Base-by-base conservation (phyloP, 2,329 filamentous ascomycete genomes). In the Zalaria sp. region DNA sequence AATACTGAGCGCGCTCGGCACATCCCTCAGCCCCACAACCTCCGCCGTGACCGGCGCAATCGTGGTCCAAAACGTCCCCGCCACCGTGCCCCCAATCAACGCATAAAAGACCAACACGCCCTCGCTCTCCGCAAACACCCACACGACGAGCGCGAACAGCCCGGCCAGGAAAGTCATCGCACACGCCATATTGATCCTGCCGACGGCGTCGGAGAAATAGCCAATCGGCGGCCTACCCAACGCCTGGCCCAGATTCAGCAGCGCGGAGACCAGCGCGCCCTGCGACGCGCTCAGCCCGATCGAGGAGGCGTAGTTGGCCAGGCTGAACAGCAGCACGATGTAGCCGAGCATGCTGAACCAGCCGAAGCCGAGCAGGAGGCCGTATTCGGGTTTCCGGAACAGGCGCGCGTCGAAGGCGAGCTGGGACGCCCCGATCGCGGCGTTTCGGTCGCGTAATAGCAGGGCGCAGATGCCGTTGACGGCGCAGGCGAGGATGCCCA, bases 271-370 rank as follows among this genome's bases (percentile, higher is more conserved):
- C 10, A 86, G 66, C 0, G 78, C 77, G 5, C 80, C 83, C 53
- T 88, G 77, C 4, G 72, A 68, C 2, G 81, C 66, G 1, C 69
- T 68, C 27, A 87, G 70, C 1, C 83, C 83, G 35, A 87, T 73
- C 4, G 69, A 71, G 43, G 73, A 69, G 32, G 79, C 79, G 53
- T 86, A 89, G 55, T 80, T 83, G 9, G 83, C 77, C 37, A 88
- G 63, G 7, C 76, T 81, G 59, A 87, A 89, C 36, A 87, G 70
- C n/a, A 87, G 68, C 4, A 85, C 79, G 26, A 83, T 70, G 51
- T 89, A 89, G 4, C 72, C 81, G 9, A 89, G 62, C 62, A 88
- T 75, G 45, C 72, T 78, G 47, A 88, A 77, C 58, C 78, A 76
- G 5, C 79, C 79, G 66, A 79, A 91, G 2, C 61, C 67, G 32